Base-by-base conservation (phyloP, 805 yeast genomes). In the Metschnikowia reukaufii region DNA sequence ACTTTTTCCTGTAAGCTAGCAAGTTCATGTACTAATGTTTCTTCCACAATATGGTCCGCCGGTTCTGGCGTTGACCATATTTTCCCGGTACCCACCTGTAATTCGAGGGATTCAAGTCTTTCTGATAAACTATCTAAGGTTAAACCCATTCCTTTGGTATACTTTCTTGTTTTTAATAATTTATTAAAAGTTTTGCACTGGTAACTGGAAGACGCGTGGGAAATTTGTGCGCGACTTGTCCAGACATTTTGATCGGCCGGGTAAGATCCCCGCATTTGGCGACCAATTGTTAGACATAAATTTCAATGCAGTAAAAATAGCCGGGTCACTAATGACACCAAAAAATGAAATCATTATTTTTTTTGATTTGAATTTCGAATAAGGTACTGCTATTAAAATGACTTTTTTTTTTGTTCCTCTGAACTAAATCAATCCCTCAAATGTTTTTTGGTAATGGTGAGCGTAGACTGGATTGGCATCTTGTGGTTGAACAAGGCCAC, bases 1-100 rank as follows among this genome's bases (percentile, higher is more conserved):
- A 53, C 44, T 33, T 49, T 49, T 18, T 35, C 32, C 35, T 51
- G 57, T 15, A 55, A 15, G 10, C 19, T 35, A 13, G 49, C 49
- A 6, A 55, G 38, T 15, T 49, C 43, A 10, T 34, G 36, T 16
- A 36, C 44, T 10, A 49, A 16, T 2, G 52, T 25, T 15, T 21
- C 29, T 19, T 34, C 39, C 6, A n/a, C 29, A 13, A 13, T 9
- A 3, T 15, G 6, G 9, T 15, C 39, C 10, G 31, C 27, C 10
- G 2, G 20, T 6, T n/a, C 38, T 3, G 12, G 39, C 12, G 18
- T 25, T 3, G 39, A 25, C 42, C 42, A 39, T 19, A 23, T 20
- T 10, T 21, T 7, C 8, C 21, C 37, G 4, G 23, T 23, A 4
- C 49, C 55, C 4, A 42, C 35, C 16, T 52, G 44, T 7, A 42